These are phyloP conservation scores for Peronospora tabacina DNA, from an alignment of 352 stramenopile species.

Conservation along the genomic window DNA sequence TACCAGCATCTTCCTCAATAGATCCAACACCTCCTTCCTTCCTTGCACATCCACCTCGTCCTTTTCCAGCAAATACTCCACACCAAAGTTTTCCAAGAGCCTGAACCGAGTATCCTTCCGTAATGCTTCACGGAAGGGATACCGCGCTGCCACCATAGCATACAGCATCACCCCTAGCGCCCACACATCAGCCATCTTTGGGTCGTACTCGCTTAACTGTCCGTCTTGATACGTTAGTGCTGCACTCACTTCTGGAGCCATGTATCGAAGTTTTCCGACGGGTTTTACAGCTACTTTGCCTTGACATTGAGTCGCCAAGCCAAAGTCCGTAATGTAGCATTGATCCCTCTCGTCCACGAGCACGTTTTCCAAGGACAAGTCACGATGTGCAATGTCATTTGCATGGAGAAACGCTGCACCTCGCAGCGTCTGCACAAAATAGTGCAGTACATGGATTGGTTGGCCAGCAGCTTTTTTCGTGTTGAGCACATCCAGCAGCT, in stretches of 20 bases:
- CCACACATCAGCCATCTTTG: constrained; percentile 63
- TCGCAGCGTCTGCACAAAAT: constrained; percentile 58
- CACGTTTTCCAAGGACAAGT: constrained; percentile 80
- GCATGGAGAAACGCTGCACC: constrained; percentile 67
- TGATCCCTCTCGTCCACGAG: constrained; percentile 55
- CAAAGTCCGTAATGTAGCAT: constrained; percentile 80
- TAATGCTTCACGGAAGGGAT: constrained; percentile 53
- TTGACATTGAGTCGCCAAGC: constrained; percentile 39
- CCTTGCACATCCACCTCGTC: constrained; percentile 43
- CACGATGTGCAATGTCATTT: constrained; percentile 69
- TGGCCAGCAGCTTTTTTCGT: constrained; percentile 28
- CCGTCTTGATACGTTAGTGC: constrained; percentile 20
- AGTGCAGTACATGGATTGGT: constrained; percentile 31
- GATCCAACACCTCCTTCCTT: constrained; percentile 37
- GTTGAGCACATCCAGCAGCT: constrained; percentile 74
- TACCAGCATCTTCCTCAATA: constrained; percentile 47
- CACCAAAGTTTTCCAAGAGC: constrained; percentile 46
- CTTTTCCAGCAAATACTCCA: constrained; percentile 63
- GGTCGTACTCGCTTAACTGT: constrained; percentile 38
- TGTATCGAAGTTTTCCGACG: constrained; percentile 76
- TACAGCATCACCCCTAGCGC: constrained; percentile 78
- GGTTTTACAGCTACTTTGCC: constrained; percentile 26
- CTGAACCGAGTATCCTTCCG: constrained; percentile 49
- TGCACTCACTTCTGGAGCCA: constrained; percentile 59
- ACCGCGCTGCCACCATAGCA: constrained; percentile 55